These are phyloP conservation scores for Zygotorulaspora mrakii DNA, from an alignment of 1,139 yeast genomes.

Conservation along the genomic window DNA sequence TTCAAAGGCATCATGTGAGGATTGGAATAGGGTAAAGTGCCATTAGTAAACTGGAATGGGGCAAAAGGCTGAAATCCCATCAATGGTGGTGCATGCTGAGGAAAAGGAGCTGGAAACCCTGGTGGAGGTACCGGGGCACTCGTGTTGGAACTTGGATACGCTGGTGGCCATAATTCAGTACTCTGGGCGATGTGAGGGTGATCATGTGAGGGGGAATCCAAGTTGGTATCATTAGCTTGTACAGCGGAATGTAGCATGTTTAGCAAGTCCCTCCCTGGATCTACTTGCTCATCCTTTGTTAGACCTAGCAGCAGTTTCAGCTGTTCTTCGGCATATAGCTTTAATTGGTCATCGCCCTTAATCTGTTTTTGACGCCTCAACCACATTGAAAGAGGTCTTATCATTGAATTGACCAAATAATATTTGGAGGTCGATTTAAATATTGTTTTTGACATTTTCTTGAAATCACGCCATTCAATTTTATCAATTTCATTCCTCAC, in stretches of 20 bases:
- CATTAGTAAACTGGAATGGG: constrained; percentile 38
- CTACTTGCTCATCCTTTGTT: constrained; percentile 41
- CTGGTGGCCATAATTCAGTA: constrained; percentile 18
- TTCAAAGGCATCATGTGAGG: constrained; percentile 21
- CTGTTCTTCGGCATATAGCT: constrained; percentile 54
- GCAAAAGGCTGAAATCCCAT: constrained; percentile 32
- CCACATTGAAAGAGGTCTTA: constrained; percentile 57
- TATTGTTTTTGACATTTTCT: constrained; percentile 35
- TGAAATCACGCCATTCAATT: constrained; percentile 61
- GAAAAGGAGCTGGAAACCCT: constrained; percentile 15
- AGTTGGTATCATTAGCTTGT: constrained; percentile 29
- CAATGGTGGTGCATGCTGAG: constrained; percentile 19
- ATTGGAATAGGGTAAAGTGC: constrained; percentile 34
- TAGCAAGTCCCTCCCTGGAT: constrained; percentile 74
- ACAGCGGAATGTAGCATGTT: constrained; percentile 52
- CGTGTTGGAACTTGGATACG: constrained; percentile 2
- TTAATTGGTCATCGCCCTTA: constrained; percentile 48
- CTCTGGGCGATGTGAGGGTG: constrained; percentile 25
- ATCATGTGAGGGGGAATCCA: constrained; percentile 19
- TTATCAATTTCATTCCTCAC: constrained; percentile 83
- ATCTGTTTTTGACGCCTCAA: constrained; percentile 52
- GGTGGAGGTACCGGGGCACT: constrained; percentile 9
- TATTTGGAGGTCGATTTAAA: constrained; percentile 43
- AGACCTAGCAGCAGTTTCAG: constrained; percentile 64
- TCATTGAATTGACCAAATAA: constrained; percentile 57